Percentiles rank a stretch among this genome's conserved stretches.
Evolutionary conservation across 225 moss, liverwort and hornwort genomes (phyloP).

Genomic region (Pseudisothecium myosuroides): DNA sequence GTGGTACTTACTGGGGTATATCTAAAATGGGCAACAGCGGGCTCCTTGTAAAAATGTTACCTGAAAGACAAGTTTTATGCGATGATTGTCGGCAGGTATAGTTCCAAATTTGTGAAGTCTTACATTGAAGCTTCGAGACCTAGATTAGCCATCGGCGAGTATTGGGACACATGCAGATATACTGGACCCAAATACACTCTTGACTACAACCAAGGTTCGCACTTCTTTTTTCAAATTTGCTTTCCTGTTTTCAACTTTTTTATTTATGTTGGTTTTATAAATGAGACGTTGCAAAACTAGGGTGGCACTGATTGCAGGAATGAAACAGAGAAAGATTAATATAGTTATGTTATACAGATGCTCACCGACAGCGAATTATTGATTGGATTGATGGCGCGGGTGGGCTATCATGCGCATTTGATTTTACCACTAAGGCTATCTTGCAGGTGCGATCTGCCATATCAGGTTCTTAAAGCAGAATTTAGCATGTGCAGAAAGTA

Average conservation of each 20-base stretch:
- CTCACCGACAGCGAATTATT: constrained; percentile 74
- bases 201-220: constrained; percentile 68
- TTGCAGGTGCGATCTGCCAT: constrained; percentile 45
- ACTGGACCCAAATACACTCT: constrained; percentile 19
- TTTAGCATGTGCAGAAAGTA: not conserved
- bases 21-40: not conserved
- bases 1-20: not conserved
- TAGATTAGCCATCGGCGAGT: constrained; percentile 65
- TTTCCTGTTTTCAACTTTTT: not conserved
- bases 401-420: constrained; percentile 73
- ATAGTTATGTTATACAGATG: constrained; percentile 1
- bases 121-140: constrained; percentile 75
- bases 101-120: constrained; percentile 66
- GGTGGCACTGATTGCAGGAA: not conserved
- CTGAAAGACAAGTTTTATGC: not conserved
- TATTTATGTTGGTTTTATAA: not conserved
- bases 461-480: not conserved
- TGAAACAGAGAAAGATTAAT: not conserved
- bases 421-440: constrained; percentile 91
- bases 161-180: constrained; percentile 86
- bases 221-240: not conserved
- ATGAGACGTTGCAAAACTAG: not conserved
- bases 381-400: constrained; percentile 84
- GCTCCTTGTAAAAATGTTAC: not conserved
- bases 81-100: constrained; percentile 43